These are phyloP conservation scores for Albifimbria verrucaria DNA, from an alignment of 2,329 filamentous ascomycete species.

Conservation along the genomic window DNA sequence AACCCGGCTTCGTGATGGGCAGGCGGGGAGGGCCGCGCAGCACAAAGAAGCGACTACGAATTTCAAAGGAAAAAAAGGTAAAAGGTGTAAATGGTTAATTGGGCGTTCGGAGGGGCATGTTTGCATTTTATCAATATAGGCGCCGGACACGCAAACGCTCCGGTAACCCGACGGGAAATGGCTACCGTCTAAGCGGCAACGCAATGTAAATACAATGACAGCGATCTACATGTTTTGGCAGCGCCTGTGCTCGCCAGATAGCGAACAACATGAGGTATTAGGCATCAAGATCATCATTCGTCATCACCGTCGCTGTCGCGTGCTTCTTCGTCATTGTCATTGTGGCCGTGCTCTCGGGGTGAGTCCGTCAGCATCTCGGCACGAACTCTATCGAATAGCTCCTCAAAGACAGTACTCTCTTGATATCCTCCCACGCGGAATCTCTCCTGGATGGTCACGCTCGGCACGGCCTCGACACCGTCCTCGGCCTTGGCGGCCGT, in stretches of 20 bases:
- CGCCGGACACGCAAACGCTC: not conserved
- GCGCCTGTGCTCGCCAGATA: not conserved
- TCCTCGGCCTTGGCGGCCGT: conserved; percentile 20
- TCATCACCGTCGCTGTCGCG: not conserved
- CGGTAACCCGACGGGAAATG: not conserved
- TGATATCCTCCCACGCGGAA: conserved; percentile 72
- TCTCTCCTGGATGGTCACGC: conserved; percentile 66
- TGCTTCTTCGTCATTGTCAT: not conserved
- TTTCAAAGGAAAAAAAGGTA: too few species aligned
- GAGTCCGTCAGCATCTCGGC: too few species aligned
- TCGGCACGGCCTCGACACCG: conserved; percentile 64
- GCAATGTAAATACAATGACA: not conserved
- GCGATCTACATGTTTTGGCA: not conserved
- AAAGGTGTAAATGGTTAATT: not conserved
- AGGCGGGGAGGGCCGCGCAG: too few species aligned
- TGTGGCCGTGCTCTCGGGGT: too few species aligned
- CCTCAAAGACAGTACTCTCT: conserved; percentile 61
- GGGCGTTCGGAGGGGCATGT: not conserved
- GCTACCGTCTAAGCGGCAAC: not conserved
- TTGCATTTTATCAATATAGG: not conserved
- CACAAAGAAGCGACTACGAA: too few species aligned
- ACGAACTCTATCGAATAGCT: conserved; percentile 53
- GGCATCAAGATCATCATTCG: not conserved
- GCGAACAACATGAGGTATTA: not conserved
- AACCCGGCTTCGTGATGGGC: not conserved